A percentile compares a stretch with the other conserved stretches of the same genome.
Evolutionary conservation across 176 grass and related monocot species (phyloP).

Genomic region (Pontederia paniculata): DNA sequence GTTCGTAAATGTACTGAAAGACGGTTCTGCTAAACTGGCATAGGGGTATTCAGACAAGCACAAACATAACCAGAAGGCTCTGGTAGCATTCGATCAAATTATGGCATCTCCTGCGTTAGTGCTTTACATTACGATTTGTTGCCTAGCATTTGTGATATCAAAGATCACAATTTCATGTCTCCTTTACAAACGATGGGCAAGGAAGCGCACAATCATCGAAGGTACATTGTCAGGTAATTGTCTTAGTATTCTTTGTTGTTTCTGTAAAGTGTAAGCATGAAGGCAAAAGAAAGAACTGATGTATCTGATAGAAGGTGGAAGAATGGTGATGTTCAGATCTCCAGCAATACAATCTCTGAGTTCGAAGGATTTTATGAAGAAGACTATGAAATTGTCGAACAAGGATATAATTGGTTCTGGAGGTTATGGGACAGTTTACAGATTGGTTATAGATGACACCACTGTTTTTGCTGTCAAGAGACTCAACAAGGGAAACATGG

Average conservation of each 20-base stretch:
- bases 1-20: no score
- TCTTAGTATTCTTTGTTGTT: neutral
- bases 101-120: constrained; percentile 34
- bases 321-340: constrained; percentile 67
- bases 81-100: constrained; percentile 1
- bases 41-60: no score
- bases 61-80: neutral
- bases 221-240: constrained; percentile 42
- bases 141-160: constrained; percentile 50
- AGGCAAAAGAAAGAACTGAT: neutral
- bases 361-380: constrained; percentile 40
- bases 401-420: constrained; percentile 80
- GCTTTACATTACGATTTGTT: constrained; percentile 59
- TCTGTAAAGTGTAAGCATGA: no score
- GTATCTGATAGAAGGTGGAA: constrained; percentile 35
- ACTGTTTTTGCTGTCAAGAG: constrained; percentile 55
- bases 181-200: constrained; percentile 67
- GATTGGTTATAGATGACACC: constrained; percentile 29
- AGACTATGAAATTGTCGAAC: constrained; percentile 46
- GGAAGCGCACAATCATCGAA: constrained; percentile 58
- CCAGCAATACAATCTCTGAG: constrained; percentile 29
- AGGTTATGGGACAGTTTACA: constrained; percentile 63
- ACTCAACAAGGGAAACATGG: constrained; percentile 43
- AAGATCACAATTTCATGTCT: constrained; percentile 69
- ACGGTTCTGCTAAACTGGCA: no score